Conservation (phyloP, 306 rosid species). For the Mucuna pruriens region DNA sequence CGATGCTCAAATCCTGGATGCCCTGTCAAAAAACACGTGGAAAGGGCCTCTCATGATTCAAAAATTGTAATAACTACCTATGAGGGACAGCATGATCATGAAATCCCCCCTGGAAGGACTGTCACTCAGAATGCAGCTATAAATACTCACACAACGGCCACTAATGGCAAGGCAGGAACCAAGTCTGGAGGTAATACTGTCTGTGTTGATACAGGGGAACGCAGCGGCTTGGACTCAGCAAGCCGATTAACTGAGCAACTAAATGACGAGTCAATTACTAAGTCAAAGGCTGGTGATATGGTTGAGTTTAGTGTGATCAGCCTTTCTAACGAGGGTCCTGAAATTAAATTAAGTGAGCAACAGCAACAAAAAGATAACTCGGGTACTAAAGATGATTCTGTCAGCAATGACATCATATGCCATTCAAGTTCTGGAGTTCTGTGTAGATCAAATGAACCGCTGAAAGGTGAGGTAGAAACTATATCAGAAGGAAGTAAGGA, state of each 20-base stretch:
- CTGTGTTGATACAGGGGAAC: constrained; percentile 31
- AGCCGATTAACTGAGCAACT: constrained; percentile 39
- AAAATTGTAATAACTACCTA: constrained; percentile 78
- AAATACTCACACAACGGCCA: constrained; percentile 32
- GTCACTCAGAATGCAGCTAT: constrained; percentile 55
- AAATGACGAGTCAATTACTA: constrained; percentile 38
- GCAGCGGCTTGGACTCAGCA: constrained; percentile 37
- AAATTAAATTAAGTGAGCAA: constrained; percentile 35
- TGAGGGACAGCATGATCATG: constrained; percentile 86
- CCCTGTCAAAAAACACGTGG: constrained; percentile 87
- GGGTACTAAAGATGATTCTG: constrained; percentile 22
- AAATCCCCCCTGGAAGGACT: constrained; percentile 57
- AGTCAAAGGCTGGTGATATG: constrained; percentile 40
- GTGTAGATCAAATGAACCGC: constrained; percentile 34
- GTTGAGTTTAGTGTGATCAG: constrained; percentile 19
- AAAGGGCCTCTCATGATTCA: constrained; percentile 75
- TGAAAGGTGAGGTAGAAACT: constrained; percentile 40
- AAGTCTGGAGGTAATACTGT: constrained; percentile 41
- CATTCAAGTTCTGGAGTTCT: constrained; percentile 35
- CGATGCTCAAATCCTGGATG: constrained; percentile 92
- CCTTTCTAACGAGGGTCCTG: constrained; percentile 28
- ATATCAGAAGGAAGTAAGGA: constrained; percentile 40
- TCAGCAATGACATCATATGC: constrained; percentile 18
- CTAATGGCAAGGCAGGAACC: constrained; percentile 38
- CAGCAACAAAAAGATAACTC: constrained; percentile 42